These are phyloP conservation scores for Eucalyptus microcorys DNA, from an alignment of 345 rosid genomes.

Conservation along the genomic window DNA sequence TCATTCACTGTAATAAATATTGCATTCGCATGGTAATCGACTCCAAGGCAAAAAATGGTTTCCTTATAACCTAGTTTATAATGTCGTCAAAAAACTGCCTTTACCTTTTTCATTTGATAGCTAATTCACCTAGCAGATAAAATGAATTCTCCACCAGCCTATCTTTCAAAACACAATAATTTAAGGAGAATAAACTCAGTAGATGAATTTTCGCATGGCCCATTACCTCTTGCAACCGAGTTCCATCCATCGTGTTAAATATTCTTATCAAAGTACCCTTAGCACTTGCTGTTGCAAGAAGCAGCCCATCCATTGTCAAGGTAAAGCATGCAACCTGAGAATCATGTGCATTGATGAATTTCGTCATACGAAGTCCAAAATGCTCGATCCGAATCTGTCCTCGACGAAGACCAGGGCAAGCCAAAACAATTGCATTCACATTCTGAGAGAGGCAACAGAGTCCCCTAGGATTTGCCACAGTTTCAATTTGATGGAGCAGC, in stretches of 20 bases:
- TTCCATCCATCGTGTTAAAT: conserved; percentile 91
- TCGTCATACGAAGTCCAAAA: conserved; percentile 68
- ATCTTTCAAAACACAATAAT: background rate
- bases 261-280: conserved; percentile 87
- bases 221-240: conserved; percentile 74
- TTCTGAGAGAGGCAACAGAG: conserved; percentile 84
- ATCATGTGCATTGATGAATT: conserved; percentile 68
- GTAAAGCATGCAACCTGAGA: conserved; percentile 69
- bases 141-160: background rate
- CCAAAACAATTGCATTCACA: conserved; percentile 62
- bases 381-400: conserved; percentile 81
- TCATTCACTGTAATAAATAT: background rate
- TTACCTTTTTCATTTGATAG: background rate
- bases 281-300: conserved; percentile 88
- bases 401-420: conserved; percentile 74
- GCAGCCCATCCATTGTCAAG: conserved; percentile 79
- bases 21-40: background rate
- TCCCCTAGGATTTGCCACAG: conserved; percentile 71
- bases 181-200: background rate
- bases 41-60: background rate
- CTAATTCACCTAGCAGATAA: background rate
- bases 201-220: background rate
- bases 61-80: background rate
- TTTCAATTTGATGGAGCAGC: conserved; percentile 85
- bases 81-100: background rate